These are phyloP conservation scores for Cladophialophora carrionii DNA, from an alignment of 2,329 filamentous ascomycete species.

Conservation along the genomic window DNA sequence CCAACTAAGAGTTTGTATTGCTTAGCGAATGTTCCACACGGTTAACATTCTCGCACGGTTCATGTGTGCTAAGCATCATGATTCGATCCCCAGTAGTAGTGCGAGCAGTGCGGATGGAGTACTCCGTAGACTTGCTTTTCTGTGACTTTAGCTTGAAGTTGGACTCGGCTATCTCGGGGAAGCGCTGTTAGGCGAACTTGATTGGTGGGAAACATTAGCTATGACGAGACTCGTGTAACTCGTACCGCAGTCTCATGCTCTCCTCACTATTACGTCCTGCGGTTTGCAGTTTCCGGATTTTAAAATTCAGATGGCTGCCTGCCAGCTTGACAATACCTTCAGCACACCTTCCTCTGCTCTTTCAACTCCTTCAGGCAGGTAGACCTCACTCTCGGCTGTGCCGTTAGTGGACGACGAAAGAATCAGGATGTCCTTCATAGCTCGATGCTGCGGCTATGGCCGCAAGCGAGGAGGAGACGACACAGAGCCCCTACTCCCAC, in stretches of 20 bases:
- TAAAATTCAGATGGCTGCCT: constrained; percentile 4
- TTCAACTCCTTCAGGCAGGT: not conserved
- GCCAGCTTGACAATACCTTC: not conserved
- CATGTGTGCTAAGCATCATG: not conserved
- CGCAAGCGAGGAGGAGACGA: constrained; percentile 59
- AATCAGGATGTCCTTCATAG: constrained; percentile 50
- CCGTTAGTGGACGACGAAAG: not conserved
- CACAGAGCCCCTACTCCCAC: constrained; percentile 77
- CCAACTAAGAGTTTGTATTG: too few relatives aligned
- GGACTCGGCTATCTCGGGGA: not conserved
- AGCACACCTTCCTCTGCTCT: not conserved
- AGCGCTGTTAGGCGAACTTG: not conserved
- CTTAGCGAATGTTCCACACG: not conserved
- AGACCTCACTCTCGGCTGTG: not conserved
- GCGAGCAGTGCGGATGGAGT: not conserved
- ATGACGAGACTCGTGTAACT: constrained; percentile 1
- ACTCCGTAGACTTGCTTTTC: not conserved
- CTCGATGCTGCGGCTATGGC: constrained; percentile 67
- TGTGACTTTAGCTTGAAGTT: not conserved
- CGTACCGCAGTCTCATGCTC: not conserved
- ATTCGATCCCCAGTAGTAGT: not conserved
- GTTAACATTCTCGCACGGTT: not conserved
- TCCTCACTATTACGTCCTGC: constrained; percentile 2
- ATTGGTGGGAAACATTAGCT: constrained; percentile 2
- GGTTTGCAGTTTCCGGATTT: not conserved